Percentiles rank a stretch among this genome's conserved stretches.
Evolutionary conservation across 176 grass and related monocot genomes (phyloP).

Genomic region (Musa acuminata): DNA sequence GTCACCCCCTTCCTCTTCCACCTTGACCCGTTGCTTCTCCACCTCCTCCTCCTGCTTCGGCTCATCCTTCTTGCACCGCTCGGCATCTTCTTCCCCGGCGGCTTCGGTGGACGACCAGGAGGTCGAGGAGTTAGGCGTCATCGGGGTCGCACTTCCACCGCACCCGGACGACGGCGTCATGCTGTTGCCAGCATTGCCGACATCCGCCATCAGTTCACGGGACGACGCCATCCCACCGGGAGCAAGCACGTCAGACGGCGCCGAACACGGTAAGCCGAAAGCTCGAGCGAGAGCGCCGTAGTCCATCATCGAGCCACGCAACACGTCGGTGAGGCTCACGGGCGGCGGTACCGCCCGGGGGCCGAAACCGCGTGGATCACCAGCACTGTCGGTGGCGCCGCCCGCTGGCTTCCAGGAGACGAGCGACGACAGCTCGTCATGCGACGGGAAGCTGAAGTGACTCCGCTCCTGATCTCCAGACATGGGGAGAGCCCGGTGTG

Average conservation of each 20-base stretch:
- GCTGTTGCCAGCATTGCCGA: not conserved
- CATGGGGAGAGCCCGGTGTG: constrained; percentile 17
- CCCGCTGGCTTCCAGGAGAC: constrained; percentile 36
- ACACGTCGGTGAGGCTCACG: not conserved
- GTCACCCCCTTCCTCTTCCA: constrained; percentile 29
- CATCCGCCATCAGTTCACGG: not conserved
- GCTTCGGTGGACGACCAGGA: constrained; percentile 67
- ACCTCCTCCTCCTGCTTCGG: constrained; percentile 41
- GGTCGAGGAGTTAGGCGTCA: constrained; percentile 79
- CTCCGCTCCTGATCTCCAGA: constrained; percentile 30
- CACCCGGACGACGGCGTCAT: not conserved
- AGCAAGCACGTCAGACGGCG: not conserved
- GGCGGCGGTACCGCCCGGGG: constrained; percentile 2
- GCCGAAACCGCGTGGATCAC: no score
- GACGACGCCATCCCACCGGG: constrained; percentile 13
- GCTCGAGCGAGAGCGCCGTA: constrained; percentile 1
- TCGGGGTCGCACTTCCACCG: constrained; percentile 13
- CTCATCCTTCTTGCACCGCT: constrained; percentile 25
- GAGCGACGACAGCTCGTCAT: constrained; percentile 62
- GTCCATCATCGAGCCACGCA: not conserved
- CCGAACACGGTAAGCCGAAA: not conserved
- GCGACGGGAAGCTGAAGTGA: constrained; percentile 33
- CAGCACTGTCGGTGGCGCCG: constrained; percentile 5
- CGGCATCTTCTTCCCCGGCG: constrained; percentile 39
- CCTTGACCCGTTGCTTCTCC: constrained; percentile 27